Percentiles rank a stretch among this genome's conserved stretches.
Conservation (phyloP, 1,284 basidiomycete species). For the Cutaneotrichosporon sp. region DNA sequence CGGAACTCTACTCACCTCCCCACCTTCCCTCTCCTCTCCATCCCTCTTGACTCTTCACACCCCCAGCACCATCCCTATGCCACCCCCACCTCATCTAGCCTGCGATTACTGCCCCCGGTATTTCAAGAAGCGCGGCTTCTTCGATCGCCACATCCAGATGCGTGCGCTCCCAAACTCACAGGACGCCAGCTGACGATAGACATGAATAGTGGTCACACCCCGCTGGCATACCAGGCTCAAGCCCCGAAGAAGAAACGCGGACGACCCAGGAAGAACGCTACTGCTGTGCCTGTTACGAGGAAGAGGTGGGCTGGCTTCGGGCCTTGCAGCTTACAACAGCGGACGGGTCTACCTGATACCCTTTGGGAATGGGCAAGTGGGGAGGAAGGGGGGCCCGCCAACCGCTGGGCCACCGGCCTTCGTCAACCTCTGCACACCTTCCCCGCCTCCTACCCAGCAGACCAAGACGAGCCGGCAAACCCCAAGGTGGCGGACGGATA, state of each 20-base stretch:
- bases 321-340: no score
- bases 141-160: not conserved
- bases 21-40: not conserved
- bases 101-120: not conserved
- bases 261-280: no score
- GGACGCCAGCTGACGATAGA: not conserved
- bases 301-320: no score
- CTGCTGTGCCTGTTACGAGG: no score
- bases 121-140: not conserved
- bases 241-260: no score
- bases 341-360: not conserved
- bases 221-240: no score
- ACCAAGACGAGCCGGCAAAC: not conserved
- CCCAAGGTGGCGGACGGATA: not conserved
- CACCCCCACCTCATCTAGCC: not conserved
- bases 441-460: not conserved
- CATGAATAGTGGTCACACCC: no score
- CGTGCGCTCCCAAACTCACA: not conserved
- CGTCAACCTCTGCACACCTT: not conserved
- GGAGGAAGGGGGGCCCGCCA: not conserved
- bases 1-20: not conserved
- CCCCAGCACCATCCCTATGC: not conserved
- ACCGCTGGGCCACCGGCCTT: not conserved
- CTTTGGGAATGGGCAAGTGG: not conserved
- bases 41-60: no score